These are phyloP conservation scores for Xylaria sp. DNA, from an alignment of 2,329 filamentous ascomycete genomes.

Conservation along the genomic window DNA sequence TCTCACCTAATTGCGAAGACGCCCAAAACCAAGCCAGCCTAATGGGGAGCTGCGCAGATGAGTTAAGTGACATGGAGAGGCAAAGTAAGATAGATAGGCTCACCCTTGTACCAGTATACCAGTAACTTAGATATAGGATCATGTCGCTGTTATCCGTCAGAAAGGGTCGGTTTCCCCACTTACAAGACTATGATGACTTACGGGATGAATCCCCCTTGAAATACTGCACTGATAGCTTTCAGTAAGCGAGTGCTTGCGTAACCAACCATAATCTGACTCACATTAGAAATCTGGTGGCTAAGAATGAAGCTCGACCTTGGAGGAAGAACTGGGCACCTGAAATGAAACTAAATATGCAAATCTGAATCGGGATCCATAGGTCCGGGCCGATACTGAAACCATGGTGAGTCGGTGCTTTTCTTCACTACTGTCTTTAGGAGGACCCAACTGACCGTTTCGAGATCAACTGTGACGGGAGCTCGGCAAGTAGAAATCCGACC, in stretches of 20 bases:
- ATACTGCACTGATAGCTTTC: conserved; percentile 42
- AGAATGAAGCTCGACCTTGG: conserved; percentile 39
- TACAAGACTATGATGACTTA: conserved; percentile 46
- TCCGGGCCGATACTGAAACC: conserved; percentile 36
- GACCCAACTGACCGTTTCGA: conserved; percentile 33
- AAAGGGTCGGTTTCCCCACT: neutral
- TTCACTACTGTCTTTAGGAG: neutral
- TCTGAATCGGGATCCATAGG: conserved; percentile 38
- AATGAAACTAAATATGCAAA: conserved; percentile 36
- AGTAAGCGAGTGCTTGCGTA: conserved; percentile 15
- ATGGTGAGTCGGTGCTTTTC: conserved; percentile 12
- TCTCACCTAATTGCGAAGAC: conserved; percentile 40
- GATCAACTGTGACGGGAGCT: conserved; percentile 34
- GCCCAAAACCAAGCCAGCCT: conserved; percentile 73
- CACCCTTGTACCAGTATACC: conserved; percentile 65
- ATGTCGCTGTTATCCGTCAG: conserved; percentile 37
- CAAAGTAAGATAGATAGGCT: conserved; percentile 12
- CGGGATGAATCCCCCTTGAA: conserved; percentile 62
- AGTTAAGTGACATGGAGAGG: conserved; percentile 9
- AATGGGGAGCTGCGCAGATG: conserved; percentile 57
- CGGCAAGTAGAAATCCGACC: conserved; percentile 32
- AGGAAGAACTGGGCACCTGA: conserved; percentile 38
- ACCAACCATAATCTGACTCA: conserved; percentile 22
- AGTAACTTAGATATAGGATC: conserved; percentile 71
- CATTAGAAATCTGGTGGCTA: conserved; percentile 43